Conservation (phyloP, 306 rosid species). For the Astragalus membranaceus region DNA sequence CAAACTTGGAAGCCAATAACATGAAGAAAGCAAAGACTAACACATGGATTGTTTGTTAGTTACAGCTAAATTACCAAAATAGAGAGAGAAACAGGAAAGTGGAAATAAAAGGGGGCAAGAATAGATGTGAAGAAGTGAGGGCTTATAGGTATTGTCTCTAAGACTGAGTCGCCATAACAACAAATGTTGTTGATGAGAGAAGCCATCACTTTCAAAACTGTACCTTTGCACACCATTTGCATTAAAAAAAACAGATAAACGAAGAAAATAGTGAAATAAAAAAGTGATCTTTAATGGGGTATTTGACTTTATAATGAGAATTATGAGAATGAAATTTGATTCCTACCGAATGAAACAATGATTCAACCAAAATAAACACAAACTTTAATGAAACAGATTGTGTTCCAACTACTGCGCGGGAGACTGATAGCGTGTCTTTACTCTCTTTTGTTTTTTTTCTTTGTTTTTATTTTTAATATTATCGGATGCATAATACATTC, state of each 20-base stretch:
- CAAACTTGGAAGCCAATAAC: conserved; percentile 1
- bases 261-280: background rate
- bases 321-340: background rate
- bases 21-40: background rate
- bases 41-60: background rate
- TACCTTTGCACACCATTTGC: background rate
- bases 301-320: conserved; percentile 26
- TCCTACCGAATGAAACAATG: background rate
- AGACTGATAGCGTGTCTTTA: background rate
- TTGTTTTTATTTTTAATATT: too few species aligned
- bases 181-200: background rate
- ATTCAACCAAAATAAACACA: background rate
- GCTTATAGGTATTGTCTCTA: conserved; percentile 1
- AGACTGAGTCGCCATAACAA: conserved; percentile 39
- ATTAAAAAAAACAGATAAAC: background rate
- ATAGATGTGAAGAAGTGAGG: background rate
- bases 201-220: conserved; percentile 34
- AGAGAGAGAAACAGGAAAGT: background rate
- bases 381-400: background rate
- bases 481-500: too few species aligned
- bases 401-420: background rate
- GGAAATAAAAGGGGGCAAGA: background rate
- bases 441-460: background rate
- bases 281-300: background rate
- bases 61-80: background rate